Evolutionary conservation across 1,284 basidiomycete species (phyloP), one percentile per base, ranked within the genome.

Genomic region (Leccinum pallidistipes): DNA sequence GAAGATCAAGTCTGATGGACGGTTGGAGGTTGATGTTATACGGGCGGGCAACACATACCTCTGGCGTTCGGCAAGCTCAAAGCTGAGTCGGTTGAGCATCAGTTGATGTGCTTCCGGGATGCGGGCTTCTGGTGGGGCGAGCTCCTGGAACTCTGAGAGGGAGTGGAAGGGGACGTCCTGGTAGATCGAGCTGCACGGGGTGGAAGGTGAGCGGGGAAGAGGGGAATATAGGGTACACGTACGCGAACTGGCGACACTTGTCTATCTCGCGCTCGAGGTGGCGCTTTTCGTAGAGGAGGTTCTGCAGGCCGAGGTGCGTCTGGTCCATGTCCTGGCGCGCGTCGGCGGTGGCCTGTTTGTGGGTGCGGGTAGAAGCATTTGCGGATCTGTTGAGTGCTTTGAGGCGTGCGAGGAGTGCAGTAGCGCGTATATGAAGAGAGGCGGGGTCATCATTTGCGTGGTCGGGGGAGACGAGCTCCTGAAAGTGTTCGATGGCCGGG

Each of bases 211-310:
- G 40, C 27, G 34, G n/a, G 47, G 11, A 0, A 49, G 21, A 59
- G 27, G 53, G 34, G 45, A 52, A 12, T 3, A 61, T n/a, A 59
- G 1, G 4, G 7, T 0, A 11, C 89, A 71, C 90, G 71, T 71
- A 93, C 91, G 88, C 90, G 72, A 93, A 93, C 69, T 92, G 90
- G 58, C 88, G 83, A 75, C 91, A 93, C 74, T 93, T 93, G 69
- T 92, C 91, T 34, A 93, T 93, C 77, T 93, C 91, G 63, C 90
- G 81, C 73, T 93, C 91, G 10, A 93, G 82, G 71, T 93, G 91
- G 32, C 91, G 80, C 71, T 91, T 91, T 75, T 93, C 91, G 66
- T 93, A 93, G 57, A 91, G 80, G 47, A 93, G 77, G 66, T 93
- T 93, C 74, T 93, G 91, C 36, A 93, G 83, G 14, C 87, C 85